Evolutionary conservation across 176 grass and related monocot genomes (phyloP).

Genomic region (Oryza meyeriana): DNA sequence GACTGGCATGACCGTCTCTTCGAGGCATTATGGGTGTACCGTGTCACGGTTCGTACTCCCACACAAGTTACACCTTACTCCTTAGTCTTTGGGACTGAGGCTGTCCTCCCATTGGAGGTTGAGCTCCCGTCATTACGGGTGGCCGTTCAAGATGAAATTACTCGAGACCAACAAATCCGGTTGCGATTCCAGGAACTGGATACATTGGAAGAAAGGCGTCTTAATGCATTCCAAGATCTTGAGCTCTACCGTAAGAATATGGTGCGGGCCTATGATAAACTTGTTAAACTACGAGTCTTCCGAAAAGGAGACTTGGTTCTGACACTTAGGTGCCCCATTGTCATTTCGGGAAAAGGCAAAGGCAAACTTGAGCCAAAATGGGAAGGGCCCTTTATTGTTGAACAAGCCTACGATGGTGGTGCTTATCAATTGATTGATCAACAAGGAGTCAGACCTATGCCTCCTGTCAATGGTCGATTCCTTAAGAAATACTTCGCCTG

Average conservation of each 20-base stretch:
- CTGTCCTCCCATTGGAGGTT: neutral
- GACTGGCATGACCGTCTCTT: too few species aligned
- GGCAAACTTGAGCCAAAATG: too few species aligned
- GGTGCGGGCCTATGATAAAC: neutral
- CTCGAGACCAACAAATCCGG: neutral
- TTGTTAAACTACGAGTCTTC: neutral
- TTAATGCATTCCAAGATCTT: neutral
- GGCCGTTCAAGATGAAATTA: neutral
- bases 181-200: too few species aligned
- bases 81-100: neutral
- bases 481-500: neutral
- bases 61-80: neutral
- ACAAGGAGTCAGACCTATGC: neutral
- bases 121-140: neutral
- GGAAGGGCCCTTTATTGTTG: too few species aligned
- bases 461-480: neutral
- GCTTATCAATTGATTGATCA: neutral
- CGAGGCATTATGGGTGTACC: too few species aligned
- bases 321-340: neutral
- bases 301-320: neutral
- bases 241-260: neutral
- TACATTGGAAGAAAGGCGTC: neutral
- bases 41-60: neutral
- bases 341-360: too few species aligned
- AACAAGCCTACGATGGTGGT: too few species aligned